phyloP scores from a whole-genome alignment of 371 early-diverging fungal species.

The Haplosporangium sp. region DNA sequence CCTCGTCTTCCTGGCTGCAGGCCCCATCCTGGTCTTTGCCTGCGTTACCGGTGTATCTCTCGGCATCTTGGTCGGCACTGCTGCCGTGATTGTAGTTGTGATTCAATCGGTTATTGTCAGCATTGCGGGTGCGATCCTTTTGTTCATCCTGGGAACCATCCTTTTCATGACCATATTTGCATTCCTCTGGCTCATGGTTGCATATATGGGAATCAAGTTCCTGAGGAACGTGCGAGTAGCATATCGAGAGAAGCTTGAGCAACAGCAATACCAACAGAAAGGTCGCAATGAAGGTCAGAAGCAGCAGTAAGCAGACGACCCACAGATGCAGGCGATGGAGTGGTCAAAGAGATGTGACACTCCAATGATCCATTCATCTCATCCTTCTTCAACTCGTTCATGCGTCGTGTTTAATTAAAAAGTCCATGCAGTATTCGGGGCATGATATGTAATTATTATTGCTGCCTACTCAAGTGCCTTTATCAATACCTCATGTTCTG shows the following conservation, averaged over 20 bases:
- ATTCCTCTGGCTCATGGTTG: conserved; percentile 32
- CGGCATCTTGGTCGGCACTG: conserved; percentile 29
- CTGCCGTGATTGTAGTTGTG: conserved; percentile 25
- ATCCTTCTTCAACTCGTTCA: no score
- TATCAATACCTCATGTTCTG: not conserved
- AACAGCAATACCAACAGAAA: not conserved
- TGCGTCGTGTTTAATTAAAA: no score
- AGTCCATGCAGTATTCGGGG: no score
- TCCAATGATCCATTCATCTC: no score
- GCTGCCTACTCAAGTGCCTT: no score
- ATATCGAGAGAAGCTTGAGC: not conserved
- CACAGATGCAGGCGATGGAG: no score
- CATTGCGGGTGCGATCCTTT: conserved; percentile 32
- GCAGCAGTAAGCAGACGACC: no score
- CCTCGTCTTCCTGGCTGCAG: conserved; percentile 36
- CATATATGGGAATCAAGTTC: conserved; percentile 25
- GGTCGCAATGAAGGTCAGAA: no score
- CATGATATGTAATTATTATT: no score
- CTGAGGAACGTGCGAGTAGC: conserved; percentile 6
- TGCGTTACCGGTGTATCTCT: conserved; percentile 42
- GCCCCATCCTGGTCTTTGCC: conserved; percentile 35
- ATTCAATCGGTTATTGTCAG: conserved; percentile 40
- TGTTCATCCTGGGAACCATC: conserved; percentile 41
- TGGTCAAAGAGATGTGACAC: no score
- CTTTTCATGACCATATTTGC: conserved; percentile 25